Percentiles rank a stretch among this genome's conserved stretches.
phyloP scores from a whole-genome alignment of 371 early-diverging fungal species.

The Thermomucor indicae-seudaticae region DNA sequence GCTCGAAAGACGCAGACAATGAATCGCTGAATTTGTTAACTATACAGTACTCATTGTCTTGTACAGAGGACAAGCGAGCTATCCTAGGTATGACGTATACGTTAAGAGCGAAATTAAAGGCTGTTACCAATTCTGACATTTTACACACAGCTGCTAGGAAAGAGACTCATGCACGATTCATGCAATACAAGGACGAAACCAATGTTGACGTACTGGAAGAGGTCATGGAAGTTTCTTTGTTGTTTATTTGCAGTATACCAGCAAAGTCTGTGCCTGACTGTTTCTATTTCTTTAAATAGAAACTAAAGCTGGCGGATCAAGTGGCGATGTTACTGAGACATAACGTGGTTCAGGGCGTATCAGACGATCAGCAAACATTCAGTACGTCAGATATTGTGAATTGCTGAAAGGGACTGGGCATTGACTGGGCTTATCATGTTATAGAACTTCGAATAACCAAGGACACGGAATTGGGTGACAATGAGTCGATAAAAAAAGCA shows the following conservation, averaged over 20 bases:
- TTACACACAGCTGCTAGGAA: constrained; percentile 35
- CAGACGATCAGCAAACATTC: constrained; percentile 22
- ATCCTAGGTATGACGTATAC: constrained; percentile 21
- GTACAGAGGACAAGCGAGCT: constrained; percentile 28
- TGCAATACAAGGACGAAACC: constrained; percentile 39
- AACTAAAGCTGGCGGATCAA: constrained; percentile 34
- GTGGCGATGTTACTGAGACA: constrained; percentile 31
- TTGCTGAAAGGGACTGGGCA: too few species aligned
- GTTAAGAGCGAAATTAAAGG: neutral
- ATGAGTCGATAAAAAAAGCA: constrained; percentile 37
- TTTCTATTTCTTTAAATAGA: constrained; percentile 9
- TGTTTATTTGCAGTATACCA: too few species aligned
- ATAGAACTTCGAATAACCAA: constrained; percentile 41
- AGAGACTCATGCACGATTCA: constrained; percentile 39
- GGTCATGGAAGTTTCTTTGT: too few species aligned
- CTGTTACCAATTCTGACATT: constrained; percentile 1
- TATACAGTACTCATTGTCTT: neutral
- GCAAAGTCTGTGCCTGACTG: too few species aligned
- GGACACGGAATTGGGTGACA: constrained; percentile 44
- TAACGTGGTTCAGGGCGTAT: constrained; percentile 40
- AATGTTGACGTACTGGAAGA: constrained; percentile 41
- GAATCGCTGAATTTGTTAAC: neutral
- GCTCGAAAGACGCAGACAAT: neutral
- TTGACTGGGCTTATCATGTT: too few species aligned
- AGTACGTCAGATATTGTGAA: too few species aligned